Evolutionary conservation across 345 rosid genomes (phyloP).

Genomic region (Salix udensis): DNA sequence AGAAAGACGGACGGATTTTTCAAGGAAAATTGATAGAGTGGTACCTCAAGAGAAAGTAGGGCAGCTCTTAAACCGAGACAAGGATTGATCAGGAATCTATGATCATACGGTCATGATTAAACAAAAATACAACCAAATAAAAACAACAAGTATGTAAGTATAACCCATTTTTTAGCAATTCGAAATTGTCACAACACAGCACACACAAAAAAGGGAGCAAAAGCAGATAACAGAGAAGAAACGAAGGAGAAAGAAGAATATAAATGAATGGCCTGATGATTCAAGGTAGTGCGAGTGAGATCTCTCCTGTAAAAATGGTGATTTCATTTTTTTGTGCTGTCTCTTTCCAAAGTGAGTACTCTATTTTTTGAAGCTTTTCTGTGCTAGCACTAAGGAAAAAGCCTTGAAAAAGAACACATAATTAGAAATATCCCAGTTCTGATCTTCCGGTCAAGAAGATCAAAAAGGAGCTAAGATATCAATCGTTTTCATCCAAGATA

Average conservation of each 20-base stretch:
- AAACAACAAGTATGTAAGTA: neutral
- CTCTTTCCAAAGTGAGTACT: neutral
- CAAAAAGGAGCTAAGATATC: constrained; percentile 3
- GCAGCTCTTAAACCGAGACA: constrained; percentile 20
- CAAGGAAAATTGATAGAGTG: neutral
- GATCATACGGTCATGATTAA: constrained; percentile 18
- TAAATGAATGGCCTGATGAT: neutral
- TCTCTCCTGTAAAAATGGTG: neutral
- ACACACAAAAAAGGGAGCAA: neutral
- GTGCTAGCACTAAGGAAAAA: neutral
- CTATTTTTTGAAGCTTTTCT: neutral
- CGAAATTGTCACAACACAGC: neutral
- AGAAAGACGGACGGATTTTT: constrained; percentile 2
- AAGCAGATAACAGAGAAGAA: neutral
- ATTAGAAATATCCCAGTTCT: constrained; percentile 7
- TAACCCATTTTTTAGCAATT: neutral
- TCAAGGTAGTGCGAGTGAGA: neutral
- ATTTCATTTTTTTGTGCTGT: neutral
- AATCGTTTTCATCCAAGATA: constrained; percentile 29
- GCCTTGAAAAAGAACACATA: neutral
- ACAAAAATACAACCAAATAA: neutral
- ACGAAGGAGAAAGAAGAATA: neutral
- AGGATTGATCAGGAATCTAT: constrained; percentile 15
- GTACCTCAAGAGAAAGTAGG: constrained; percentile 20
- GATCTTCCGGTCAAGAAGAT: neutral